phyloP scores from a whole-genome alignment of 768 basidiomycete genomes.

The Pleurotus cornucopiae region DNA sequence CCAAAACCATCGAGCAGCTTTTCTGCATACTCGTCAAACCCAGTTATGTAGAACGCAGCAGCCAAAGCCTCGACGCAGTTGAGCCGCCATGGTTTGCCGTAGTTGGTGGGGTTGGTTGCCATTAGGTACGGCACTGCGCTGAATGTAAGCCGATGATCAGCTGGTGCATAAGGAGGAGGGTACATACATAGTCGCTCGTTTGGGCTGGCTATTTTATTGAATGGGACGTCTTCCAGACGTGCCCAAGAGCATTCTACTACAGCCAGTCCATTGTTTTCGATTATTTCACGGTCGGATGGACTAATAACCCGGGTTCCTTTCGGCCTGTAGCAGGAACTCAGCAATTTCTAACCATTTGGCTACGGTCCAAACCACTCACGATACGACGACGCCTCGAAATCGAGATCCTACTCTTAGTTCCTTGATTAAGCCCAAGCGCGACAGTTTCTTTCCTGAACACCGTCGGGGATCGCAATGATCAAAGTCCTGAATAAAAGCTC shows the following conservation, averaged over 20 bases:
- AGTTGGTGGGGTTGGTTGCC: conserved; percentile 96
- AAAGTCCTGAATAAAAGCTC: conserved; percentile 64
- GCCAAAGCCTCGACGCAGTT: conserved; percentile 95
- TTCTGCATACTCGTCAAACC: conserved; percentile 79
- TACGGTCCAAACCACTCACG: conserved; percentile 49
- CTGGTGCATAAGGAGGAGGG: neutral
- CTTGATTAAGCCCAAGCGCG: conserved; percentile 78
- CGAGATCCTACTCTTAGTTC: conserved; percentile 80
- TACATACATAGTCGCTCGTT: conserved; percentile 84
- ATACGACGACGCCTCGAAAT: conserved; percentile 90
- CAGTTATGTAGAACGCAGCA: conserved; percentile 92
- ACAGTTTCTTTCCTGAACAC: conserved; percentile 83
- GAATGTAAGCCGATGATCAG: neutral
- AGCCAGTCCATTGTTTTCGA: conserved; percentile 73
- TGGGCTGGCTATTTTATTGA: conserved; percentile 88
- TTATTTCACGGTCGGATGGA: conserved; percentile 79
- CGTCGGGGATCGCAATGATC: conserved; percentile 92
- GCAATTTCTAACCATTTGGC: too few relatives aligned
- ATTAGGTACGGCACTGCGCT: conserved; percentile 85
- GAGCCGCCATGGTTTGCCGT: conserved; percentile 94
- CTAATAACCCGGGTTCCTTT: conserved; percentile 77
- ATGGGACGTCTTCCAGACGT: conserved; percentile 90
- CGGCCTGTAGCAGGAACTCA: conserved; percentile 46
- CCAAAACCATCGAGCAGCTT: conserved; percentile 76
- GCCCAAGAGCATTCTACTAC: conserved; percentile 99